These are phyloP conservation scores for Colletotrichum limetticola DNA, from an alignment of 2,329 filamentous ascomycete species.

Conservation along the genomic window DNA sequence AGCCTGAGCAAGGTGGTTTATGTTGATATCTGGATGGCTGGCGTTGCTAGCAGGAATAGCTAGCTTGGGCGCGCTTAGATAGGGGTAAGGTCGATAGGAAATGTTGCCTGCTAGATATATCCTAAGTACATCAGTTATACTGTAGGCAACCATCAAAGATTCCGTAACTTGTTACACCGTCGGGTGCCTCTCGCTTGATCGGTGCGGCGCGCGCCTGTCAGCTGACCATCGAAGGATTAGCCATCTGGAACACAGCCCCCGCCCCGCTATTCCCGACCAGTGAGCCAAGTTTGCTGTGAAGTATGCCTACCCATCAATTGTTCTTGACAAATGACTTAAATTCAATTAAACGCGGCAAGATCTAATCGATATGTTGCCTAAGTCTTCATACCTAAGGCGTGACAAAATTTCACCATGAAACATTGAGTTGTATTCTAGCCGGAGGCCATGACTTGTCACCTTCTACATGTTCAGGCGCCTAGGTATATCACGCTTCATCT, in stretches of 20 bases:
- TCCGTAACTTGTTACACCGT: background rate
- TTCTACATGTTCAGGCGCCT: too few relatives aligned
- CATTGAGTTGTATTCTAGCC: too few relatives aligned
- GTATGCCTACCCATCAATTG: too few relatives aligned
- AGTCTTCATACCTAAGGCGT: background rate
- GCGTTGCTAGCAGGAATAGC: background rate
- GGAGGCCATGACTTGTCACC: background rate
- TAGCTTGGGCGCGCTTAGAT: background rate
- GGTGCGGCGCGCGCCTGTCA: background rate
- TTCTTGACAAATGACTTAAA: too few relatives aligned
- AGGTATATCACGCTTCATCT: background rate
- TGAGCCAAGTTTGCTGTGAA: background rate
- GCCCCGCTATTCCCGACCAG: background rate
- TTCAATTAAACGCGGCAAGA: background rate
- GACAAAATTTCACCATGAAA: too few relatives aligned
- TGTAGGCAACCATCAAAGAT: background rate
- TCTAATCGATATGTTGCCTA: background rate
- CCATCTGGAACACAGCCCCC: background rate
- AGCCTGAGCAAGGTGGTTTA: background rate
- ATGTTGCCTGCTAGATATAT: too few relatives aligned
- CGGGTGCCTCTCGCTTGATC: background rate
- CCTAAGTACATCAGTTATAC: background rate
- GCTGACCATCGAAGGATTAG: background rate
- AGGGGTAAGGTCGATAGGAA: background rate
- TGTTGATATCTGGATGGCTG: background rate